Conservation (phyloP, 495 filamentous ascomycete species). For the Amorphotheca resinae region DNA sequence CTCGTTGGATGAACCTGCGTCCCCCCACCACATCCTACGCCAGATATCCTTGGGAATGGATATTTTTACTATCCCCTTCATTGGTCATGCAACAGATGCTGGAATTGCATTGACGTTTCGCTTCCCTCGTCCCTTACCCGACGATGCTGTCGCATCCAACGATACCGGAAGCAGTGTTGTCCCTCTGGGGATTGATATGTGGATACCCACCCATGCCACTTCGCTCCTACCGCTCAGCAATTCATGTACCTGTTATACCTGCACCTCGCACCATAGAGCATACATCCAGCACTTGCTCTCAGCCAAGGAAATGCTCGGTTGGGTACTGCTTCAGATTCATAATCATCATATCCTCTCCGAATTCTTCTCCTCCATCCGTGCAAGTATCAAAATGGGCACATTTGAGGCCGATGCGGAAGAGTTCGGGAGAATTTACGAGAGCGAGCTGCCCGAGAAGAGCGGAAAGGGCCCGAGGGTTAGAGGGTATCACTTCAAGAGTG, state of each 20-base stretch:
- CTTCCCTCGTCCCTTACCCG: conserved; percentile 38
- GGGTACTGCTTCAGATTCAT: conserved; percentile 85
- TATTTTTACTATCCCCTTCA: conserved; percentile 62
- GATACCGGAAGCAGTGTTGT: conserved; percentile 5
- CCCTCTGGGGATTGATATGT: conserved; percentile 67
- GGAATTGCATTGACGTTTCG: conserved; percentile 74
- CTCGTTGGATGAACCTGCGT: conserved; percentile 50
- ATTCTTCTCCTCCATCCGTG: conserved; percentile 63
- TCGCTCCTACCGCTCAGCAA: conserved; percentile 44
- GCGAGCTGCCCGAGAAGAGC: conserved; percentile 54
- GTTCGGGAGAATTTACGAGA: conserved; percentile 53
- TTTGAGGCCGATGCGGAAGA: conserved; percentile 46
- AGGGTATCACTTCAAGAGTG: conserved; percentile 72
- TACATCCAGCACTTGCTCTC: conserved; percentile 76
- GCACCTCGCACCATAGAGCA: conserved; percentile 70
- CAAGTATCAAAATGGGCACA: conserved; percentile 41
- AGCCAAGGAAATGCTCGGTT: conserved; percentile 92
- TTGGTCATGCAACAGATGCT: conserved; percentile 62
- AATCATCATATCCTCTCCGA: conserved; percentile 58
- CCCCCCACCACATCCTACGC: conserved; percentile 62
- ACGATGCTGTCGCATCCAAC: neutral
- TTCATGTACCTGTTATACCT: conserved; percentile 71
- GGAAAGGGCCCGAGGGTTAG: conserved; percentile 72
- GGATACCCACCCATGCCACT: conserved; percentile 41
- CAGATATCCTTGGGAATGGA: conserved; percentile 69